phyloP scores from a whole-genome alignment of 228 moss, liverwort and hornwort genomes.

The Sphagnum fallax region DNA sequence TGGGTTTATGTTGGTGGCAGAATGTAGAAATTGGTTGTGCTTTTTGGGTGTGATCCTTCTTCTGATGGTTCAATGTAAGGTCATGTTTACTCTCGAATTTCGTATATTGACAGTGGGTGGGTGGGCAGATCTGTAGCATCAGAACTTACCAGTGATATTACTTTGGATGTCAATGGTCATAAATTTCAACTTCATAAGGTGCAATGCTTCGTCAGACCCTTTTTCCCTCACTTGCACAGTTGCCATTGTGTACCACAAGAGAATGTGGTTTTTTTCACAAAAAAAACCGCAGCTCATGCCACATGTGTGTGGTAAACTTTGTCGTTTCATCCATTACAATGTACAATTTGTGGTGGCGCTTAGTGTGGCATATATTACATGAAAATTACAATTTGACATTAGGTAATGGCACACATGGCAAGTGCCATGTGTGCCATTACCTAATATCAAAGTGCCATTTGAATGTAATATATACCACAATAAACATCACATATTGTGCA shows the following conservation, averaged over 20 bases:
- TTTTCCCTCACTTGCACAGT: not conserved
- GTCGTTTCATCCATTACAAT: not conserved
- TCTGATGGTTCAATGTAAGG: no score
- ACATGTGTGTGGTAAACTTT: no score
- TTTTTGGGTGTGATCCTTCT: no score
- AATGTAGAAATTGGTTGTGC: no score
- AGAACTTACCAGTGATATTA: conserved; percentile 75
- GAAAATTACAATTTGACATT: not conserved
- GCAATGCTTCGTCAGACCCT: conserved; percentile 2
- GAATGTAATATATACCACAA: no score
- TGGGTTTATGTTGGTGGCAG: no score
- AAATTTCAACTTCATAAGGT: conserved; percentile 90
- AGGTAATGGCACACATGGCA: not conserved
- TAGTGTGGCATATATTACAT: not conserved
- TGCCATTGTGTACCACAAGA: no score
- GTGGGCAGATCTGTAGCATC: conserved; percentile 64
- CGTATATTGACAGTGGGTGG: no score
- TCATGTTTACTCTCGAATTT: no score
- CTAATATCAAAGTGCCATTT: no score
- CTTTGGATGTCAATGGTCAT: conserved; percentile 45
- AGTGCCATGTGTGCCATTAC: no score
- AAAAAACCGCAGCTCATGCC: not conserved
- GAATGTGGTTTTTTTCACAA: not conserved
- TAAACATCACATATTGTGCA: no score
- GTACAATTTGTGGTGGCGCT: not conserved